A percentile compares a stretch with the other conserved stretches of the same genome.
phyloP scores from a whole-genome alignment of 345 rosid genomes.

The Eucalyptus caleyi region DNA sequence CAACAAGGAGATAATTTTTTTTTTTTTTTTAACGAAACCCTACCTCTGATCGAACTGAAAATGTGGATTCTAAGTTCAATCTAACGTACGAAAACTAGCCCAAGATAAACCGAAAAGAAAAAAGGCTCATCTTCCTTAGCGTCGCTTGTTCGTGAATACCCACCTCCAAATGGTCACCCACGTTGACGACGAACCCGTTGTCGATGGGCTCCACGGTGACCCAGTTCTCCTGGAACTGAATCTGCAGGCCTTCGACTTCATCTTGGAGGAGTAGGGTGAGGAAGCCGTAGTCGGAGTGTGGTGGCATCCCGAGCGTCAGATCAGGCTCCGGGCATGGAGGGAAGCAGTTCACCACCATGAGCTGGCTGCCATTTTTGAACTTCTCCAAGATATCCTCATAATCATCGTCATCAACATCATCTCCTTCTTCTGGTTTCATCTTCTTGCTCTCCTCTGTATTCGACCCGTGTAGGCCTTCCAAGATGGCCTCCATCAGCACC shows the following conservation, averaged over 20 bases:
- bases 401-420: not conserved
- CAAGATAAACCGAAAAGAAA: not conserved
- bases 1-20: not conserved
- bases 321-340: constrained; percentile 91
- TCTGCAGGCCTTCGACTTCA: constrained; percentile 63
- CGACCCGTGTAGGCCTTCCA: constrained; percentile 35
- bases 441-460: not conserved
- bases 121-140: not conserved
- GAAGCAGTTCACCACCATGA: constrained; percentile 60
- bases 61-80: not conserved
- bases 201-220: constrained; percentile 65
- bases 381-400: constrained; percentile 12
- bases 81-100: not conserved
- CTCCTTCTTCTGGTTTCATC: not conserved
- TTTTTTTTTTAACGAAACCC: not conserved
- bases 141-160: not conserved
- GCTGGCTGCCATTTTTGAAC: constrained; percentile 60
- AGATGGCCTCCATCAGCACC: constrained; percentile 54
- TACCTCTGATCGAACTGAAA: not conserved
- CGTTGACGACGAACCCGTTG: constrained; percentile 61
- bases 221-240: constrained; percentile 47
- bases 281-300: constrained; percentile 88
- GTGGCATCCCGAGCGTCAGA: constrained; percentile 80
- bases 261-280: constrained; percentile 86
- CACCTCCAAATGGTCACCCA: constrained; percentile 96